These are phyloP conservation scores for Aspergillus haitiensis DNA, from an alignment of 495 filamentous ascomycete genomes.

Conservation along the genomic window DNA sequence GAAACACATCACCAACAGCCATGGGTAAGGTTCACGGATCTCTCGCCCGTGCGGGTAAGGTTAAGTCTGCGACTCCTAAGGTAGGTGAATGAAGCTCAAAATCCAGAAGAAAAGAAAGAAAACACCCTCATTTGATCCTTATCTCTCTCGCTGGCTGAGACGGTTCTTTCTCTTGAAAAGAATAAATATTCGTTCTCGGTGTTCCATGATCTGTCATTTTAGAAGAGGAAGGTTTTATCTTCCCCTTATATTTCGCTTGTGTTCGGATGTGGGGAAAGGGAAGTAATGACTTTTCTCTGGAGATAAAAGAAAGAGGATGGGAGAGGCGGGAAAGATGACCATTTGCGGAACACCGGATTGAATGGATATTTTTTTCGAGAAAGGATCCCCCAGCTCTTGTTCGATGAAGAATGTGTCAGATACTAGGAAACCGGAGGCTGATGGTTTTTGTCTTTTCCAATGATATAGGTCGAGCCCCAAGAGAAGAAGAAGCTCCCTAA, in stretches of 20 bases:
- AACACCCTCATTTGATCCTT: conserved; percentile 10
- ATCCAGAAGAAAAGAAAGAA: neutral
- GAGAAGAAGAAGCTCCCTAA: conserved; percentile 70
- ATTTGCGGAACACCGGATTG: neutral
- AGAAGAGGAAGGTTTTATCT: too few relatives aligned
- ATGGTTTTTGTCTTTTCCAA: conserved; percentile 15
- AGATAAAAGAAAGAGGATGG: neutral
- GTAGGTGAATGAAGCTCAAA: conserved; percentile 43
- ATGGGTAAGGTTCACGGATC: conserved; percentile 40
- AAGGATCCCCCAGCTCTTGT: too few relatives aligned
- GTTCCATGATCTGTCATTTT: too few relatives aligned
- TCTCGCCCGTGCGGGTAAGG: conserved; percentile 96
- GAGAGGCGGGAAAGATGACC: neutral
- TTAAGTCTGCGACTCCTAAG: conserved; percentile 91
- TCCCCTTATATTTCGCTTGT: too few relatives aligned
- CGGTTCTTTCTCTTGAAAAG: too few relatives aligned
- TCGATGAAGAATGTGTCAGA: too few relatives aligned
- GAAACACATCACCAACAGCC: conserved; percentile 29
- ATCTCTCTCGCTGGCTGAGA: neutral
- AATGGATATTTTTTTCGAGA: too few relatives aligned
- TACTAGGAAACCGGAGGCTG: conserved; percentile 2
- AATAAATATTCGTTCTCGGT: too few relatives aligned
- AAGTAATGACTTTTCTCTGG: neutral
- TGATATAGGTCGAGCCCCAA: conserved; percentile 43
- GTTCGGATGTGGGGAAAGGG: too few relatives aligned